Evolutionary conservation across 139 green algal genomes (phyloP).

Genomic region (Auxenochlorella protothecoides): DNA sequence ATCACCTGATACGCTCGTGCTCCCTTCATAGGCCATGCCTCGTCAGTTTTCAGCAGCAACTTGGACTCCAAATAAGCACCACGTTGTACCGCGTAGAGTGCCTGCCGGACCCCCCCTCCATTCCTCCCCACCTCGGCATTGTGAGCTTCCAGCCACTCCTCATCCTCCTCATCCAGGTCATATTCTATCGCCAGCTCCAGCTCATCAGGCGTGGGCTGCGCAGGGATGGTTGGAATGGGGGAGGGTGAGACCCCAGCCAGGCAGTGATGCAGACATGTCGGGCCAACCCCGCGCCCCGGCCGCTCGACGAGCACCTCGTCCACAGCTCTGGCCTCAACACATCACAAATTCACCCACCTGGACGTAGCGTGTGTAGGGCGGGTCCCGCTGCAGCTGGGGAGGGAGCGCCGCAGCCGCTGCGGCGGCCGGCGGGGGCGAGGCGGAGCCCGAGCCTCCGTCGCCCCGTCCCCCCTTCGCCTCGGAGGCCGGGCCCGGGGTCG

Average conservation of each 20-base stretch:
- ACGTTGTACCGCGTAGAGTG: too few species aligned
- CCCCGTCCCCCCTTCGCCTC: neutral
- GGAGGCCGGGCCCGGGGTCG: neutral
- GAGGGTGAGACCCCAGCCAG: too few species aligned
- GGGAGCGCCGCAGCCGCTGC: neutral
- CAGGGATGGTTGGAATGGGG: neutral
- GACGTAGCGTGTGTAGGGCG: constrained; percentile 23
- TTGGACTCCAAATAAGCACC: too few species aligned
- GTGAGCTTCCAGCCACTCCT: constrained; percentile 80
- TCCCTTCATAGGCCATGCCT: constrained; percentile 7
- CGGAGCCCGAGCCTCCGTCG: too few species aligned
- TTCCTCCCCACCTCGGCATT: constrained; percentile 39
- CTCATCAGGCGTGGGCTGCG: constrained; percentile 31
- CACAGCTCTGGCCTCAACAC: too few species aligned
- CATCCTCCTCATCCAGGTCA: constrained; percentile 91
- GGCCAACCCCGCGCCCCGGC: too few species aligned
- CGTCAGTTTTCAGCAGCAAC: too few species aligned
- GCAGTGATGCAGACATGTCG: too few species aligned
- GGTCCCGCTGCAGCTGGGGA: neutral
- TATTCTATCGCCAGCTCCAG: constrained; percentile 72
- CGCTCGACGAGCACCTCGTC: too few species aligned
- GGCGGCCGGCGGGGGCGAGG: neutral
- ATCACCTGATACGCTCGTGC: too few species aligned
- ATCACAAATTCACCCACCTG: constrained; percentile 1
- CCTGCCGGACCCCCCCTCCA: neutral